A percentile compares a stretch with the other conserved stretches of the same genome.
These are phyloP conservation scores for Diospyros lotus DNA, from an alignment of 148 eudicot genomes.

Conservation along the genomic window DNA sequence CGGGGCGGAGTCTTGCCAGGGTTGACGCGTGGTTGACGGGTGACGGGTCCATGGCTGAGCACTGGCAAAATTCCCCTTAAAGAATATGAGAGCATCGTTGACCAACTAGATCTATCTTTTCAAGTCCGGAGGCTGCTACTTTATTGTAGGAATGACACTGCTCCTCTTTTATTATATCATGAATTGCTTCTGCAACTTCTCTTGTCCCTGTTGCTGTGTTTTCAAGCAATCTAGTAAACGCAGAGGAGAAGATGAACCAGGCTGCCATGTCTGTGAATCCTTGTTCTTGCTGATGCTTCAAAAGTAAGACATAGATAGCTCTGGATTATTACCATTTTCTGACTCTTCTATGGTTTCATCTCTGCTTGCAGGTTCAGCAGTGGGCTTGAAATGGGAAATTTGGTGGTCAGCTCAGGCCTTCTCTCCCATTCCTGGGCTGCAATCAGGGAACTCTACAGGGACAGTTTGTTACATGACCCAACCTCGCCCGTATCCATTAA, in stretches of 20 bases:
- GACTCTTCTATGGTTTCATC: background rate
- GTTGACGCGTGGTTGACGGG: no score
- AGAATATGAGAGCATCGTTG: background rate
- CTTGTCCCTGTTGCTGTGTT: background rate
- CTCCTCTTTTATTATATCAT: no score
- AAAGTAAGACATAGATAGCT: no score
- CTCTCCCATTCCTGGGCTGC: conserved; percentile 15
- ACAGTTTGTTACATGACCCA: background rate
- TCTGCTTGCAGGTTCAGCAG: conserved; percentile 22
- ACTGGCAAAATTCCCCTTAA: background rate
- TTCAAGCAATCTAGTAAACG: conserved; percentile 4
- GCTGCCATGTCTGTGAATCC: conserved; percentile 9
- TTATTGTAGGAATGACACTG: no score
- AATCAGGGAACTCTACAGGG: conserved; percentile 10
- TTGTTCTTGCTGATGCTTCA: background rate
- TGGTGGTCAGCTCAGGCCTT: conserved; percentile 19
- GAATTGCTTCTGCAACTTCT: background rate
- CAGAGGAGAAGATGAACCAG: conserved; percentile 8
- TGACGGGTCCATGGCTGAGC: background rate
- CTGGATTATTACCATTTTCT: background rate
- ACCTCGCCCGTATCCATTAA: conserved; percentile 8
- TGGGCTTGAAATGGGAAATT: conserved; percentile 18
- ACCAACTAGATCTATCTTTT: background rate
- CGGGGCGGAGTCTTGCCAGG: no score
- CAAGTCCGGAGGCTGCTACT: no score